Evolutionary conservation across 805 yeast genomes (phyloP), one percentile per base, ranked within the genome.

Genomic region (Kodamaea kakaduensis): DNA sequence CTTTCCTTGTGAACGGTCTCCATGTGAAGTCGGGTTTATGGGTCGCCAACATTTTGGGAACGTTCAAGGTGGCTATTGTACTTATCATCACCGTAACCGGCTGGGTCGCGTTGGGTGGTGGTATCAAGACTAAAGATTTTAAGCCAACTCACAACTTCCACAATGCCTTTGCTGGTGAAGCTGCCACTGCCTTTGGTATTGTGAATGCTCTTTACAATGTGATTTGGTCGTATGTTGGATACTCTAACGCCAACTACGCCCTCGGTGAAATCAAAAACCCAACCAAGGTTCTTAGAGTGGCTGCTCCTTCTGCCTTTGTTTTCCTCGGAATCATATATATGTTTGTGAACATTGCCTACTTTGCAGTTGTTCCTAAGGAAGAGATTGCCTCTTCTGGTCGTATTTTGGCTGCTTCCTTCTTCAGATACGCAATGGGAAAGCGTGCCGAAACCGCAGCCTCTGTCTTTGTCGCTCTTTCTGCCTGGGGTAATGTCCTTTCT

Each of bases 221-320:
- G 38, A 84, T 84, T 51, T 84, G 90, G 90, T 81, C 90, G 2
- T 84, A 77, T 48, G 76, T 83, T 48, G 94, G 94, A 34, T 84
- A 84, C 55, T 80, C 89, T 25, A 84, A 84, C 52, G 89, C 81
- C 34, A 84, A 84, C 60, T 84, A 84, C 50, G 90, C 93, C 5
- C 68, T 84, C 31, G 85, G 88, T 50, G 95, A 84, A 61, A 77
- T 78, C 32, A 79, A 75, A 54, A 73, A 85, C 56, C 93, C 94
- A 2, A 74, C 75, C 31, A 74, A 75, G 48, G 78, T 84, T 32
- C 73, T 83, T 54, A 77, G 65, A 51, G 58, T 73, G 37, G 88
- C 90, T 10, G 94, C 89, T 29, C 95, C 95, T 26, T 49, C 71
- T 18, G 86, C 94, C 0, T 65, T 86, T 43, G 49, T 78, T 17